Percentiles rank a stretch among this genome's conserved stretches.
These are phyloP conservation scores for Secale cereale DNA, from an alignment of 176 grass and related monocot species.

Conservation along the genomic window DNA sequence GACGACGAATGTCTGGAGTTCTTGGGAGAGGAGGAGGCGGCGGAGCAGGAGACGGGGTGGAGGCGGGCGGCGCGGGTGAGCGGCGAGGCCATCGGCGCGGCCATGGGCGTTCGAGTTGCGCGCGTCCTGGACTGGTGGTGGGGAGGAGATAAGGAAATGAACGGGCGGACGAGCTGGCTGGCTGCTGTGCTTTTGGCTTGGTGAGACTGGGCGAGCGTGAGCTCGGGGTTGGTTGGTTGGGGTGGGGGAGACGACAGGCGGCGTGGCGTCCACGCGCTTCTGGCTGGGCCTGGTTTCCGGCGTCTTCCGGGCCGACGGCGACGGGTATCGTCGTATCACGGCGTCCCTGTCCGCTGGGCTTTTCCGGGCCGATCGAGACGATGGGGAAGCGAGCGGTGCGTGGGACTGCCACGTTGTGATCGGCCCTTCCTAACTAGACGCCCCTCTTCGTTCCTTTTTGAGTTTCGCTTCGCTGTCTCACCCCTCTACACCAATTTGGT, in stretches of 20 bases:
- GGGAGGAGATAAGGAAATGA: conserved; percentile 20
- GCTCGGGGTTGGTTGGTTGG: not conserved
- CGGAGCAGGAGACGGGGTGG: conserved; percentile 9
- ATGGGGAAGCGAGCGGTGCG: no score
- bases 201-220: not conserved
- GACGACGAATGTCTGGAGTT: not conserved
- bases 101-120: no score
- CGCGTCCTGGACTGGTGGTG: not conserved
- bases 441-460: no score
- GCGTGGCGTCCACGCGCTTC: conserved; percentile 21
- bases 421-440: no score
- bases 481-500: no score
- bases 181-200: not conserved
- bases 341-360: not conserved
- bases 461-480: no score
- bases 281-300: not conserved
- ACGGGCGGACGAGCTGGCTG: not conserved
- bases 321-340: not conserved
- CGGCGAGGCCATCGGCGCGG: conserved; percentile 32
- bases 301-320: not conserved
- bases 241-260: not conserved
- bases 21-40: not conserved
- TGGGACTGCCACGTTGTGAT: not conserved
- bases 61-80: conserved; percentile 12
- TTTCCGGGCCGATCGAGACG: not conserved